Conservation (phyloP, 345 rosid species). For the Camelina hispida region DNA sequence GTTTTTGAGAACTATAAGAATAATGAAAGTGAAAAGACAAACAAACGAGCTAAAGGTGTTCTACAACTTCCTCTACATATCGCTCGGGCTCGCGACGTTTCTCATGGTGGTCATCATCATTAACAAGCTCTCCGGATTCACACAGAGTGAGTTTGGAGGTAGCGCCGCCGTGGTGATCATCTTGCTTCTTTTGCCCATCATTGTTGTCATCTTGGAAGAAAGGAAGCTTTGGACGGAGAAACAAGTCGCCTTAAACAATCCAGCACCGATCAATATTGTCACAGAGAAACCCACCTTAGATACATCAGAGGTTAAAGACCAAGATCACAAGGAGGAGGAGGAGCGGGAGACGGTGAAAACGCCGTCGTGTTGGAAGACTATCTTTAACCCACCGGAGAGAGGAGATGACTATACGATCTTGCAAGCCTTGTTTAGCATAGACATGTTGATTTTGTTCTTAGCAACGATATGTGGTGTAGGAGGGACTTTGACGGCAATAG, state of each 20-base stretch:
- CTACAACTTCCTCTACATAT: conserved; percentile 51
- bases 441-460: conserved; percentile 57
- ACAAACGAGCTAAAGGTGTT: conserved; percentile 52
- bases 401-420: conserved; percentile 61
- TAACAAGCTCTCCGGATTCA: conserved; percentile 51
- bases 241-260: conserved; percentile 37
- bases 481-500: conserved; percentile 54
- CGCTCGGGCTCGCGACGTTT: conserved; percentile 55
- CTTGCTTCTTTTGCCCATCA: conserved; percentile 51
- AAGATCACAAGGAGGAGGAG: background rate
- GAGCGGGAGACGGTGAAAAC: conserved; percentile 29
- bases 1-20: conserved; percentile 51
- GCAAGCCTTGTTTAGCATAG: conserved; percentile 61
- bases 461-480: conserved; percentile 57
- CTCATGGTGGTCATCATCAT: conserved; percentile 52
- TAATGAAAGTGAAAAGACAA: conserved; percentile 47
- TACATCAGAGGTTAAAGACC: conserved; percentile 1
- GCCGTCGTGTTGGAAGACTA: conserved; percentile 30
- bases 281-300: conserved; percentile 36
- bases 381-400: conserved; percentile 44
- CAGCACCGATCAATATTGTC: conserved; percentile 39
- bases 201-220: conserved; percentile 53
- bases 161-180: conserved; percentile 49
- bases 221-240: conserved; percentile 43
- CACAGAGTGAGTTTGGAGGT: conserved; percentile 41